These are phyloP conservation scores for Ophiostoma perfectum DNA, from an alignment of 2,329 filamentous ascomycete genomes.

Conservation along the genomic window DNA sequence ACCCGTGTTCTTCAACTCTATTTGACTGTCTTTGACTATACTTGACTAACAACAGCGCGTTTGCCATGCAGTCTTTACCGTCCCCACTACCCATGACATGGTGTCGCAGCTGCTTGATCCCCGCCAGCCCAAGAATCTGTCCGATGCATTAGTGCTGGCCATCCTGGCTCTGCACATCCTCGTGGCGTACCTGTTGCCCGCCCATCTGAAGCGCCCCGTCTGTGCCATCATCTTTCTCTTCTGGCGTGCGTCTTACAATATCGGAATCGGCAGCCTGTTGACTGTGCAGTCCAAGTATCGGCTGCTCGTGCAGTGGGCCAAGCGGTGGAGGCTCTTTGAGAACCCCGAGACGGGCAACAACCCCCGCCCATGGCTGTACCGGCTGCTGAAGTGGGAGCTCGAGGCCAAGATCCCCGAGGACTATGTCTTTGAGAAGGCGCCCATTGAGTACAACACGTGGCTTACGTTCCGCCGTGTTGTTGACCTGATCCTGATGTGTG, in stretches of 20 bases:
- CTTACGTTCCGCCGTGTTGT: conserved; percentile 91
- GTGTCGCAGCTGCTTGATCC: conserved; percentile 94
- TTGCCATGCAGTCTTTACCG: conserved; percentile 69
- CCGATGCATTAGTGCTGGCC: conserved; percentile 72
- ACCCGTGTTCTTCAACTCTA: too few relatives aligned
- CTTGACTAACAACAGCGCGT: not conserved
- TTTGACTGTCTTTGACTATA: too few relatives aligned
- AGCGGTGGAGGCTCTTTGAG: conserved; percentile 80
- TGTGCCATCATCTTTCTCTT: conserved; percentile 83
- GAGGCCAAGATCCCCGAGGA: conserved; percentile 92
- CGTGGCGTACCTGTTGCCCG: conserved; percentile 67
- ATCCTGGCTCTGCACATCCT: conserved; percentile 72
- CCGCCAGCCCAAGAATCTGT: conserved; percentile 89
- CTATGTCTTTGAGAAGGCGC: conserved; percentile 88
- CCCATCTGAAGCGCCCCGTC: conserved; percentile 62
- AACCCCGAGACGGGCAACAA: conserved; percentile 74
- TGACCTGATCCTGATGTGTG: conserved; percentile 96
- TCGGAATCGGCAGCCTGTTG: conserved; percentile 85
- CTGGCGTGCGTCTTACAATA: conserved; percentile 90
- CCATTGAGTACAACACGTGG: conserved; percentile 99
- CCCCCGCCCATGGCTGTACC: conserved; percentile 75
- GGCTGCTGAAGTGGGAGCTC: conserved; percentile 78
- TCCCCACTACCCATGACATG: conserved; percentile 97
- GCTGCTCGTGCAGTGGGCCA: conserved; percentile 80
- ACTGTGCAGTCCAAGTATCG: conserved; percentile 86